Conservation (phyloP, 78 protist genomes). For the slime mould (Dictyostelium discoideum) region DNA sequence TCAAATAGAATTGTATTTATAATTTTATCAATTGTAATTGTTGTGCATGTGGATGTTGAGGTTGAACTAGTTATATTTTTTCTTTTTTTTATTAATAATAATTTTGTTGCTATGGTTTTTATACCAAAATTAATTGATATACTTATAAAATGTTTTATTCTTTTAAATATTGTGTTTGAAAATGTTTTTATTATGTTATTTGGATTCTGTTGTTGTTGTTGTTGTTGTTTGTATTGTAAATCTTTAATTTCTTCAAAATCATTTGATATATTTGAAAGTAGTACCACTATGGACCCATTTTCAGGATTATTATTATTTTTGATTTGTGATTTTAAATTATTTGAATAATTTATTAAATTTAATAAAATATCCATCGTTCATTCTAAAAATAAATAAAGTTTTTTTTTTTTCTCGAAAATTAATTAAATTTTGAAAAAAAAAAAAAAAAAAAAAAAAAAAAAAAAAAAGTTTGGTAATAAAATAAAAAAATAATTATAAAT, state of each 20-base stretch:
- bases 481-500: no score
- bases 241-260: background rate
- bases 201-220: background rate
- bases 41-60: background rate
- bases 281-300: background rate
- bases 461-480: no score
- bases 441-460: no score
- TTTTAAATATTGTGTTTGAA: background rate
- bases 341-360: background rate
- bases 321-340: background rate
- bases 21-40: background rate
- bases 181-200: no score
- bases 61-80: background rate
- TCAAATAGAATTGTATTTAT: background rate
- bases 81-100: background rate
- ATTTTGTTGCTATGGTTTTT: constrained; percentile 3
- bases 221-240: background rate
- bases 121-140: background rate
- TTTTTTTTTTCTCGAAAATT: no score
- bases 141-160: background rate
- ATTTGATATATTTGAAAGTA: background rate
- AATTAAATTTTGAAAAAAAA: no score
- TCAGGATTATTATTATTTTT: background rate
- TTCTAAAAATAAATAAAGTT: no score
- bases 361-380: background rate